phyloP scores from a whole-genome alignment of 305 asterid species.

The Caryopteris hybrid region DNA sequence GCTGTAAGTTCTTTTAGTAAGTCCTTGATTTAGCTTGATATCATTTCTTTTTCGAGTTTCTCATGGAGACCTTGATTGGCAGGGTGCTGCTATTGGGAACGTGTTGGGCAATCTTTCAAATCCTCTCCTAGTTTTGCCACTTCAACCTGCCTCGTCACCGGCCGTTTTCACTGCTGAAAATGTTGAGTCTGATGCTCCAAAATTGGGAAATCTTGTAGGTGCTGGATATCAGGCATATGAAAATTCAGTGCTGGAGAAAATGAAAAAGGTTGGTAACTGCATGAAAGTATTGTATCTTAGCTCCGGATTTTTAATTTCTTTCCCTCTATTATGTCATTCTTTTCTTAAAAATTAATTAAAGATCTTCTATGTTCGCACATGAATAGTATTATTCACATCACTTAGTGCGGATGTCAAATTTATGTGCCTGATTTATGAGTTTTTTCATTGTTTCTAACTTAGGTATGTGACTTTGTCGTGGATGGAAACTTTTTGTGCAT shows the following conservation, averaged over 20 bases:
- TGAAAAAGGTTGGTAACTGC: conserved; percentile 46
- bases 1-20: conserved; percentile 35
- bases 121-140: conserved; percentile 72
- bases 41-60: not conserved
- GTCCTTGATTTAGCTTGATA: not conserved
- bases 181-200: conserved; percentile 39
- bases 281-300: not conserved
- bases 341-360: not conserved
- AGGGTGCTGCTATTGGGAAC: conserved; percentile 58
- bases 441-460: not conserved
- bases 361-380: not conserved
- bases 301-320: not conserved
- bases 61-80: conserved; percentile 10
- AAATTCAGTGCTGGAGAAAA: conserved; percentile 71
- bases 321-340: not conserved
- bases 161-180: conserved; percentile 29
- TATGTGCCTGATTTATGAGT: not conserved
- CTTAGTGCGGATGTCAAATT: not conserved
- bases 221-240: conserved; percentile 67
- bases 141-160: conserved; percentile 51
- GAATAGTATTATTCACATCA: not conserved
- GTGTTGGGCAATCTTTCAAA: conserved; percentile 71
- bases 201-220: conserved; percentile 51
- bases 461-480: not conserved
- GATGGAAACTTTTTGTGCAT: not conserved